Conservation (phyloP, 2,329 filamentous ascomycete species). For the Fusarium sp. region DNA sequence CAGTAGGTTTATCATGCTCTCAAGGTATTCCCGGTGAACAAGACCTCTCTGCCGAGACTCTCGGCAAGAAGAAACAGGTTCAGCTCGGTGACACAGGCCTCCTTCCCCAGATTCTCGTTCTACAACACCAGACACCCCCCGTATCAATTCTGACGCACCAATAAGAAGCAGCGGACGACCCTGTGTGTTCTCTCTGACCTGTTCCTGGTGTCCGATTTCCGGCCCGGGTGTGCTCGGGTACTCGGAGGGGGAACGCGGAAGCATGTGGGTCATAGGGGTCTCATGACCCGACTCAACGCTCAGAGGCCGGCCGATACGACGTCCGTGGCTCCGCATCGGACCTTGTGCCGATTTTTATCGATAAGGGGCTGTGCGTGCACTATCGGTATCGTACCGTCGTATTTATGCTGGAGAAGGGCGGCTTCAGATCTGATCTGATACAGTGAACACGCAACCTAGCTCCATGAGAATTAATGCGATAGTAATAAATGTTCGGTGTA, state of each 20-base stretch:
- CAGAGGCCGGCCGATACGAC: constrained; percentile 33
- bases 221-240: constrained; percentile 33
- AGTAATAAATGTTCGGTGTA: background rate
- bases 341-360: constrained; percentile 37
- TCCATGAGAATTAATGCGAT: constrained; percentile 7
- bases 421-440: constrained; percentile 34
- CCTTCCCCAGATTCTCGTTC: constrained; percentile 31
- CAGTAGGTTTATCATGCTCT: constrained; percentile 14
- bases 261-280: constrained; percentile 31
- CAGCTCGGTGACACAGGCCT: constrained; percentile 20
- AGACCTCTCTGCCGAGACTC: constrained; percentile 9
- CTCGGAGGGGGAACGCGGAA: constrained; percentile 41
- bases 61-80: constrained; percentile 20
- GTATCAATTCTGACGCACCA: constrained; percentile 7
- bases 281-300: constrained; percentile 30
- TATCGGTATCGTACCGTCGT: background rate
- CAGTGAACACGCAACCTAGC: constrained; percentile 21
- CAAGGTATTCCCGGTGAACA: constrained; percentile 5
- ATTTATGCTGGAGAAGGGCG: constrained; percentile 4
- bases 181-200: constrained; percentile 2
- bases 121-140: constrained; percentile 3
- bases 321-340: constrained; percentile 17
- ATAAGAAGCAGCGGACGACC: background rate
- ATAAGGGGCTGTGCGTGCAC: background rate
- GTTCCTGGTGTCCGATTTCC: constrained; percentile 37